Evolutionary conservation across 192 early-diverging fungal genomes (phyloP).

Genomic region (Chytriomyces confervae): DNA sequence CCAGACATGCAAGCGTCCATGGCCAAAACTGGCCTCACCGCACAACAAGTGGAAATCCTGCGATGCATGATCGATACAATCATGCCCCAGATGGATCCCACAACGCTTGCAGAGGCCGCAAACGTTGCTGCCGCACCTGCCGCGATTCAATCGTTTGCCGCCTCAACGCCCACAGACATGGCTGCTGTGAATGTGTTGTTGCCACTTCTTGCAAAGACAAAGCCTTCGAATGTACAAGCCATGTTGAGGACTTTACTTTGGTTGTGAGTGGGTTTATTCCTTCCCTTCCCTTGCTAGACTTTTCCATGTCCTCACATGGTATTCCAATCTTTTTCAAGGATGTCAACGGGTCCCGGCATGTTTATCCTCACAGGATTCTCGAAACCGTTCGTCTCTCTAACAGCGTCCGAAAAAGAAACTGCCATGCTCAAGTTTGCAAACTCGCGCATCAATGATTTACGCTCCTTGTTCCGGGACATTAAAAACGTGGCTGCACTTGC

Average conservation of each 20-base stretch:
- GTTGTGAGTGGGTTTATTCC: not conserved
- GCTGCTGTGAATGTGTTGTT: not conserved
- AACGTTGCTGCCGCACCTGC: not conserved
- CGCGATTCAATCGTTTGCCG: not conserved
- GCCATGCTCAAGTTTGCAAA: constrained; percentile 18
- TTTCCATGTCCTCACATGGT: not conserved
- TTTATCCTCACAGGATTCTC: constrained; percentile 14
- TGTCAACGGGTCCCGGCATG: not conserved
- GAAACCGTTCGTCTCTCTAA: constrained; percentile 15
- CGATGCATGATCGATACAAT: not conserved
- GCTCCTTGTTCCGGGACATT: constrained; percentile 24
- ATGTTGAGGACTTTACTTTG: not conserved
- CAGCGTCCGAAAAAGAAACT: not conserved
- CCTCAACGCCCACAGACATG: not conserved
- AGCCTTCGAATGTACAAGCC: not conserved
- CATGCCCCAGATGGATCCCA: not conserved
- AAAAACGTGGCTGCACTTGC: constrained; percentile 21
- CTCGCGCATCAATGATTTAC: constrained; percentile 9
- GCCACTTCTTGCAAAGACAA: not conserved
- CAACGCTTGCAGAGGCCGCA: not conserved
- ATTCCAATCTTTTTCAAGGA: not conserved
- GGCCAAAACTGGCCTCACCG: not conserved
- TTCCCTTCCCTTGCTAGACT: not conserved
- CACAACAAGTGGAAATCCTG: not conserved
- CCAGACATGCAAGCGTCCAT: not conserved